Conservation (phyloP, 208 protist species). For the Angomonas desouzai region DNA sequence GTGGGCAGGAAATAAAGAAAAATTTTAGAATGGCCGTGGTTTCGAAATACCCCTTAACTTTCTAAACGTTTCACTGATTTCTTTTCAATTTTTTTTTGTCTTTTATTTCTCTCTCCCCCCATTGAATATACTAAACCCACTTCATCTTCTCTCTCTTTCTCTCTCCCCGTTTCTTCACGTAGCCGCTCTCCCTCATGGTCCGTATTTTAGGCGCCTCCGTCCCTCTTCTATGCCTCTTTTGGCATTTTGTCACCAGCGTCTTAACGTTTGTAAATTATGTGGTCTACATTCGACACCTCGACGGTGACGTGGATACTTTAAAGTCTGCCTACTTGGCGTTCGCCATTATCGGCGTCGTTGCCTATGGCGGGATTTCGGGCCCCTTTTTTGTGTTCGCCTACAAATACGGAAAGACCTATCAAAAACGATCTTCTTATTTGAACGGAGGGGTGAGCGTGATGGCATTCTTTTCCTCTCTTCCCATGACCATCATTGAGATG, state of each 20-base stretch:
- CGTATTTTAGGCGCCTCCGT: slow-evolving; percentile 52
- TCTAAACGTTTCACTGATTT: background rate
- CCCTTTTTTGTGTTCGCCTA: slow-evolving; percentile 81
- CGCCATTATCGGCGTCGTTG: slow-evolving; percentile 42
- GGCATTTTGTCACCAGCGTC: slow-evolving; percentile 51
- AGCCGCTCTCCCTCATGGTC: slow-evolving; percentile 21
- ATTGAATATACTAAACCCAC: too few relatives aligned
- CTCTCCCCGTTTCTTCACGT: slow-evolving; percentile 10
- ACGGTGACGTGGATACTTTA: slow-evolving; percentile 5
- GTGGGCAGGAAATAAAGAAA: slow-evolving; percentile 15
- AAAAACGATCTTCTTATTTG: slow-evolving; percentile 24
- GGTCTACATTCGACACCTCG: slow-evolving; percentile 25
- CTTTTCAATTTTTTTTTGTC: background rate
- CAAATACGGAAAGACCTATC: slow-evolving; percentile 62
- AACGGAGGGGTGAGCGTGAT: slow-evolving; percentile 49
- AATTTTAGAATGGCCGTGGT: slow-evolving; percentile 2
- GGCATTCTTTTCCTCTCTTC: slow-evolving; percentile 60
- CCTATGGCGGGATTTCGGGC: slow-evolving; percentile 30
- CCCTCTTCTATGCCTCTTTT: slow-evolving; percentile 58
- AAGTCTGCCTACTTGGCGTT: slow-evolving; percentile 51
- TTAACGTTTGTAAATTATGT: slow-evolving; percentile 53
- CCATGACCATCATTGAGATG: slow-evolving; percentile 7
- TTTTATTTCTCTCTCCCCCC: slow-evolving; percentile 6
- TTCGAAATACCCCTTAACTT: background rate
- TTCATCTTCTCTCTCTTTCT: slow-evolving; percentile 8